Evolutionary conservation across 1,284 basidiomycete species (phyloP), one percentile per base, ranked within the genome.

Genomic region (Peniophora sp.): DNA sequence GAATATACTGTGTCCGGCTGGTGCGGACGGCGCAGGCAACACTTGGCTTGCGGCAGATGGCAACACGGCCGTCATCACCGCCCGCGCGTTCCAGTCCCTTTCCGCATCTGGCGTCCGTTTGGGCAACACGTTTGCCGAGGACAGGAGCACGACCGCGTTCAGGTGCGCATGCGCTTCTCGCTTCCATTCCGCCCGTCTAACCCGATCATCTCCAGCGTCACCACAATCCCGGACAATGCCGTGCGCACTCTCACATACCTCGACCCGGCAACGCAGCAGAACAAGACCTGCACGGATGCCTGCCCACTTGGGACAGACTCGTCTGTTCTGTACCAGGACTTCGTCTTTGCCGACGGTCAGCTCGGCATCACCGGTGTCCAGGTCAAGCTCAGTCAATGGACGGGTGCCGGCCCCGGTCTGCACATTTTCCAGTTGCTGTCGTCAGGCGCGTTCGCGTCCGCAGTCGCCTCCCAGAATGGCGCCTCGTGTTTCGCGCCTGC

Each of bases 371-470:
- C 88, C 3, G 93, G 93, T 50, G 79, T 92, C 56, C 85, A 93
- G 65, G 75, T 99, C 61, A 86, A 83, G 51, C 72, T 97, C 20
- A 82, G 85, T 8, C 70, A 75, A 44, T 95, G 87, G 78, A 78
- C 75, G 47, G 96, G 95, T 23, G 68, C 73, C 10, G 81, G 84
- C 3, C 79, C 92, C 2, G 97, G 93, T 51, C 70, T 99, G 47
- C 90, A 96, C 65, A 73, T 97, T 49, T 65, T 98, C 37, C 91
- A 98, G 64, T 73, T 98, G 8, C 81, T 99, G 11, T 95, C 92
- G 0, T 86, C 89, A 9, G 96, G 96, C 55, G 88, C 91, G 3
- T 93, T 88, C 61, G 90, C 84, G 2, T 91, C 88, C 2, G 76
- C 88, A 1, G 68, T 86, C 49, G 64, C 68, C 47, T 59, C 61